These are phyloP conservation scores for Mucuna pruriens DNA, from an alignment of 306 rosid genomes.

Conservation along the genomic window DNA sequence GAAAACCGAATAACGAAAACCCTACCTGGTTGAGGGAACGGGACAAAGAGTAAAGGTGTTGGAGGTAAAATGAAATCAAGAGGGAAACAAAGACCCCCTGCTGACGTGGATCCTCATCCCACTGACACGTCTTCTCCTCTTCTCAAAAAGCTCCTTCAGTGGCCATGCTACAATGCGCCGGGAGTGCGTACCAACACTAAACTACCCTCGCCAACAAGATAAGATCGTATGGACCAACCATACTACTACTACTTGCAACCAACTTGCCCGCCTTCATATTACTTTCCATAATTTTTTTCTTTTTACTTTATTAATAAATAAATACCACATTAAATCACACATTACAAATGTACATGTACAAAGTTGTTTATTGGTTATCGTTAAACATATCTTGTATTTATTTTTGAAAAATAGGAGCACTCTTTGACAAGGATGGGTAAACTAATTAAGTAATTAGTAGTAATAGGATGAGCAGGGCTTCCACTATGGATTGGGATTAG, in stretches of 20 bases:
- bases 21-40: constrained; percentile 17
- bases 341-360: too few species aligned
- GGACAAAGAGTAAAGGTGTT: constrained; percentile 30
- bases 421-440: background rate
- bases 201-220: too few species aligned
- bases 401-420: too few species aligned
- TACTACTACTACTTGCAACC: background rate
- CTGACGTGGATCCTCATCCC: constrained; percentile 45
- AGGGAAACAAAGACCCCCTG: constrained; percentile 15
- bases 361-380: too few species aligned
- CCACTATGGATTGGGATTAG: background rate
- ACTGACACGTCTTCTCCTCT: constrained; percentile 61
- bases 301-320: too few species aligned
- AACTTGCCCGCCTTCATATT: background rate
- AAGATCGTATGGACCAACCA: background rate
- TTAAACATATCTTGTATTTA: too few species aligned
- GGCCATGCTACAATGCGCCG: constrained; percentile 57
- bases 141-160: constrained; percentile 42
- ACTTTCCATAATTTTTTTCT: background rate
- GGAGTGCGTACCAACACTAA: constrained; percentile 44
- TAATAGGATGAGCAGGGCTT: background rate
- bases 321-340: too few species aligned
- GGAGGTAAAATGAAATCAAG: background rate
- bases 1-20: background rate
- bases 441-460: background rate